Evolutionary conservation across 1,284 basidiomycete genomes (phyloP).

Genomic region (Leccinum ponderosum): DNA sequence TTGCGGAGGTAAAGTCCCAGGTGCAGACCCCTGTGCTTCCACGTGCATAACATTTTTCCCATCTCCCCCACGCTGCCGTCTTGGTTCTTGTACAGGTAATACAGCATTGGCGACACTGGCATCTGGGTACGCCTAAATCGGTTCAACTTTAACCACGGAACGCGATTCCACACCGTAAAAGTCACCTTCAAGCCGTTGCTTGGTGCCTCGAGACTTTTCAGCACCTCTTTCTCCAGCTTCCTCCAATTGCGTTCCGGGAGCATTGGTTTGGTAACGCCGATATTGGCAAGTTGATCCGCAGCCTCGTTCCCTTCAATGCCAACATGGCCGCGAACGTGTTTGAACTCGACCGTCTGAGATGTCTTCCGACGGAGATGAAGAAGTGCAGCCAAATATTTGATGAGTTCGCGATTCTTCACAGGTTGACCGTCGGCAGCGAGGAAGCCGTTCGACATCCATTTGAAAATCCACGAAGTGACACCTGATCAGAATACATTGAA

Average conservation of each 20-base stretch:
- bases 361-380: slow-evolving; percentile 46
- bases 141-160: slow-evolving; percentile 7
- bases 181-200: slow-evolving; percentile 24
- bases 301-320: slow-evolving; percentile 77
- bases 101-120: neutral
- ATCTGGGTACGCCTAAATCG: slow-evolving; percentile 25
- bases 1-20: neutral
- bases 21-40: neutral
- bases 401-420: slow-evolving; percentile 67
- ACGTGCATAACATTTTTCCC: neutral
- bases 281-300: slow-evolving; percentile 69
- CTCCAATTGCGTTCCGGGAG: slow-evolving; percentile 60
- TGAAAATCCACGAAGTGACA: slow-evolving; percentile 61
- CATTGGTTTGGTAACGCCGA: slow-evolving; percentile 44
- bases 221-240: slow-evolving; percentile 16
- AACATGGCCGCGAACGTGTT: slow-evolving; percentile 71
- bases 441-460: slow-evolving; percentile 60
- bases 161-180: neutral
- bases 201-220: slow-evolving; percentile 7
- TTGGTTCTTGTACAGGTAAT: neutral
- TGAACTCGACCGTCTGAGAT: slow-evolving; percentile 56
- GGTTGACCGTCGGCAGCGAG: slow-evolving; percentile 45
- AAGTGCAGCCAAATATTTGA: slow-evolving; percentile 60
- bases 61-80: neutral
- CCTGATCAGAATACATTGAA: slow-evolving; percentile 42